Evolutionary conservation across 257 asterid species (phyloP).

Genomic region (Thymus quinquecostatus): DNA sequence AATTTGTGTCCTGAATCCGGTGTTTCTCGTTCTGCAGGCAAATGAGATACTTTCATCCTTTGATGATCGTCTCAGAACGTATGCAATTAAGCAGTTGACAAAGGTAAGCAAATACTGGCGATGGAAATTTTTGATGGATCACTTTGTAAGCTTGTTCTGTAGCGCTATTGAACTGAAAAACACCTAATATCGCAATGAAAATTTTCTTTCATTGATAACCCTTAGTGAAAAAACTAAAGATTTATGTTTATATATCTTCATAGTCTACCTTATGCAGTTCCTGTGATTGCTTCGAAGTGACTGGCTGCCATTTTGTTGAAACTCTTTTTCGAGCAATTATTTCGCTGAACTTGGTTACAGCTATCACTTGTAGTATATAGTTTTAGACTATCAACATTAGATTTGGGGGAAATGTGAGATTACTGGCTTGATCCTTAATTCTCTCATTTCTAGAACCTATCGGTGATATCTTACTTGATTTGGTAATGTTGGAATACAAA

Average conservation of each 20-base stretch:
- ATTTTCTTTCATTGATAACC: background rate
- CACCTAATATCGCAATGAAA: background rate
- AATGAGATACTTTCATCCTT: slow-evolving; percentile 92
- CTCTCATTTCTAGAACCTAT: too few species aligned
- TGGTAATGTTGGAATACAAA: background rate
- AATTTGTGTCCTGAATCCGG: slow-evolving; percentile 21
- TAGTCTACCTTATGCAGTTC: slow-evolving; percentile 3
- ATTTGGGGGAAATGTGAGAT: background rate
- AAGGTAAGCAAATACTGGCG: slow-evolving; percentile 58
- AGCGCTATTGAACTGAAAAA: background rate
- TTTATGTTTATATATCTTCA: slow-evolving; percentile 1
- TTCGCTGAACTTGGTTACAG: background rate
- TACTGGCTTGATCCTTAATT: background rate
- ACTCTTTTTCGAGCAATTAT: too few species aligned
- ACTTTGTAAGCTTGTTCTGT: slow-evolving; percentile 1
- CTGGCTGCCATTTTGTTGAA: background rate
- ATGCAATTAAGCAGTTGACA: slow-evolving; percentile 84
- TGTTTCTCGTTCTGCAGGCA: slow-evolving; percentile 63
- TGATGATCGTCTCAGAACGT: slow-evolving; percentile 83
- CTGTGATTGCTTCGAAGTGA: background rate
- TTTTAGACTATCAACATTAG: background rate
- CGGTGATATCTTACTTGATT: too few species aligned
- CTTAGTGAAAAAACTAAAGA: background rate
- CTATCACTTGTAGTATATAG: background rate
- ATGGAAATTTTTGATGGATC: background rate